These are phyloP conservation scores for Leavenworthia alabamica DNA, from an alignment of 345 rosid species.

Conservation along the genomic window DNA sequence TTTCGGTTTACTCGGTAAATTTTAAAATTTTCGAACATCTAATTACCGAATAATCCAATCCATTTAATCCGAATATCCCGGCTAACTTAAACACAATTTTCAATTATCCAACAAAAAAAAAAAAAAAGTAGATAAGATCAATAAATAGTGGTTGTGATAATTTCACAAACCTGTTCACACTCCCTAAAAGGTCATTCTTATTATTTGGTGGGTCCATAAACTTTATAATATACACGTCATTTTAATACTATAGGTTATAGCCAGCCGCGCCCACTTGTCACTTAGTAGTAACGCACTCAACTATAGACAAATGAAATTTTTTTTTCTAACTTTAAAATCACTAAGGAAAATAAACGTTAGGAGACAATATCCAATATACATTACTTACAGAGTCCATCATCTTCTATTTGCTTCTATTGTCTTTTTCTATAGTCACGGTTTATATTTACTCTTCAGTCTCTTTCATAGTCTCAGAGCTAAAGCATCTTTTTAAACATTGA, in stretches of 20 bases:
- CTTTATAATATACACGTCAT: conserved; percentile 9
- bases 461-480: not conserved
- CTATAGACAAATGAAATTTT: not conserved
- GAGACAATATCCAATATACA: conserved; percentile 19
- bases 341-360: not conserved
- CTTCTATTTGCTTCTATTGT: not conserved
- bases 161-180: conserved; percentile 9
- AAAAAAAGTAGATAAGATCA: not conserved
- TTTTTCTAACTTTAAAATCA: not conserved
- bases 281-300: not conserved
- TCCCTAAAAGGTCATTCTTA: not conserved
- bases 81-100: too few species aligned
- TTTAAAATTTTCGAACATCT: too few species aligned
- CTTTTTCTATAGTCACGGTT: conserved; percentile 28
- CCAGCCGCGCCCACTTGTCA: too few species aligned
- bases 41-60: too few species aligned
- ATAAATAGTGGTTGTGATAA: conserved; percentile 9
- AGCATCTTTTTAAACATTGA: conserved; percentile 17
- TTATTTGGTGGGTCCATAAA: not conserved
- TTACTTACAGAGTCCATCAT: too few species aligned
- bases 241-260: too few species aligned
- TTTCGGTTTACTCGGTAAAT: too few species aligned
- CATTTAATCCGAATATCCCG: too few species aligned
- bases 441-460: conserved; percentile 16
- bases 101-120: conserved; percentile 7